A percentile compares a stretch with the other conserved stretches of the same genome.
phyloP scores from a whole-genome alignment of 768 basidiomycete species.

The Naganishia friedmannii region DNA sequence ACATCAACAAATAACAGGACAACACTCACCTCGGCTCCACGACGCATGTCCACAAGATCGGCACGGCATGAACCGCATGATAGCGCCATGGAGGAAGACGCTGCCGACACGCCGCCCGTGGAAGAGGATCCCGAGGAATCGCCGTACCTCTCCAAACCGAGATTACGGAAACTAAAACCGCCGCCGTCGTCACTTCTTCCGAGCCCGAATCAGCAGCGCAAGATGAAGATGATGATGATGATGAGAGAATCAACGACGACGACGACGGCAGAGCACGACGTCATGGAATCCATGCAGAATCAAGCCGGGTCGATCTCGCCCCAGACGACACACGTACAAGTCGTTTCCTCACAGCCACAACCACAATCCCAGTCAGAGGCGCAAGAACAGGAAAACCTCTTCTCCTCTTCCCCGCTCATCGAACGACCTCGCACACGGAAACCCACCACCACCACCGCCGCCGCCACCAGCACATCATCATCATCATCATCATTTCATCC shows the following conservation, averaged over 20 bases:
- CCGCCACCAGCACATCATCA: not conserved
- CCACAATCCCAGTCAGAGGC: too few species aligned
- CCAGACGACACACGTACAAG: not conserved
- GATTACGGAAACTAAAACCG: conserved; percentile 4
- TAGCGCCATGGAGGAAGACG: not conserved
- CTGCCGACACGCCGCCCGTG: not conserved
- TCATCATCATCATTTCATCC: not conserved
- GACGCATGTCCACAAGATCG: not conserved
- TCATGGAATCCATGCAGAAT: too few species aligned
- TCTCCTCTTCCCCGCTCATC: not conserved
- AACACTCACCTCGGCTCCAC: conserved; percentile 8
- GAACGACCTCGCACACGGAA: conserved; percentile 10
- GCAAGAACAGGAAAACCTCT: not conserved
- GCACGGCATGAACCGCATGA: not conserved
- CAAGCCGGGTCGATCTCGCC: not conserved
- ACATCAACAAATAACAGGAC: not conserved
- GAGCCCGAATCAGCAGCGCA: not conserved
- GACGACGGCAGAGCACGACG: too few species aligned
- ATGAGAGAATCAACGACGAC: too few species aligned
- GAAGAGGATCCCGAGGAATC: not conserved
- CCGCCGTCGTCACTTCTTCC: not conserved
- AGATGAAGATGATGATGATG: not conserved
- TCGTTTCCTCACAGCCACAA: conserved; percentile 4
- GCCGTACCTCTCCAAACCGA: conserved; percentile 4
- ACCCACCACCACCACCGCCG: not conserved